phyloP scores from a whole-genome alignment of 2,329 filamentous ascomycete genomes.

The Colletotrichum chlorophyti region DNA sequence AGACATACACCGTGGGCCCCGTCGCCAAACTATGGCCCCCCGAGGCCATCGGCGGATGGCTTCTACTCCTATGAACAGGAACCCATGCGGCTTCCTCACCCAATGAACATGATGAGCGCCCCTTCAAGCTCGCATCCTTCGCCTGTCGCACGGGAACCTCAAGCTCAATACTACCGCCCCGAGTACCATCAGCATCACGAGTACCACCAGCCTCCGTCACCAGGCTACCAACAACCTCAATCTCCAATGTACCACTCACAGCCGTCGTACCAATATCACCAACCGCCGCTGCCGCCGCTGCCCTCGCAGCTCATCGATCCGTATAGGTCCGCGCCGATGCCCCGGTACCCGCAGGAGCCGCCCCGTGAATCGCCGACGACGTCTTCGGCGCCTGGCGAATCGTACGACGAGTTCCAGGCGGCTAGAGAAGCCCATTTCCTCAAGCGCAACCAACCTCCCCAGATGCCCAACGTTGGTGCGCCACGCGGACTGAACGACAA shows the following conservation, averaged over 20 bases:
- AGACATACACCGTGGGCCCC: constrained; percentile 38
- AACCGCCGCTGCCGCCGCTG: constrained; percentile 29
- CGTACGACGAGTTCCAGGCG: constrained; percentile 14
- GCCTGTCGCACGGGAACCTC: not conserved
- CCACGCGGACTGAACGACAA: constrained; percentile 21
- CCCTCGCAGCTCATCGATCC: constrained; percentile 5
- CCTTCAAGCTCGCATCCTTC: constrained; percentile 26
- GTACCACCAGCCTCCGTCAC: constrained; percentile 32
- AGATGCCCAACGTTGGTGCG: not conserved
- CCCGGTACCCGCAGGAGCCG: constrained; percentile 1
- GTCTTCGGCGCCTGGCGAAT: not conserved
- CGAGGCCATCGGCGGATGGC: constrained; percentile 31
- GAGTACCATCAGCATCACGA: constrained; percentile 14
- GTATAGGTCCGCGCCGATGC: constrained; percentile 13
- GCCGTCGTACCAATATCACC: constrained; percentile 27
- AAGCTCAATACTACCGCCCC: not conserved
- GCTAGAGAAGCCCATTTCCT: constrained; percentile 18
- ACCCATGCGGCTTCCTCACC: constrained; percentile 35
- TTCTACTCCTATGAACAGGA: constrained; percentile 37
- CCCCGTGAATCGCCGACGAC: not conserved
- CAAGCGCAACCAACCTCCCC: constrained; percentile 16
- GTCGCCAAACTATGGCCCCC: constrained; percentile 35
- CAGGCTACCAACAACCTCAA: constrained; percentile 31
- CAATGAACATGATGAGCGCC: constrained; percentile 33
- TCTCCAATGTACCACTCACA: constrained; percentile 32